A percentile compares a stretch with the other conserved stretches of the same genome.
Evolutionary conservation across 257 asterid genomes (phyloP).

Genomic region (Solanum sparsipilum): DNA sequence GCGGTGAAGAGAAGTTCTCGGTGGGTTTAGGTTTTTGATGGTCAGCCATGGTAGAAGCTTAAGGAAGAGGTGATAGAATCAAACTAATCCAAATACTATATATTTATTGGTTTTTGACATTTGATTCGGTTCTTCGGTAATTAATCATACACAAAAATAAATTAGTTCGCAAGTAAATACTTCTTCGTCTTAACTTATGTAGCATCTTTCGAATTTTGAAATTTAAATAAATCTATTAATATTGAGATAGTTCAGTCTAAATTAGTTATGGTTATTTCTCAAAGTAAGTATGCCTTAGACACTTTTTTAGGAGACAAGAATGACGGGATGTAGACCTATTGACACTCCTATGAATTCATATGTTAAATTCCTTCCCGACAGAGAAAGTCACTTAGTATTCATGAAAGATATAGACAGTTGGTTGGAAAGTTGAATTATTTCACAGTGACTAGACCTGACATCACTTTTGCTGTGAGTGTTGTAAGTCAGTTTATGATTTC

Average conservation of each 20-base stretch:
- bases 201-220: too few species aligned
- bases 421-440: too few species aligned
- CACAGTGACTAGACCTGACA: not conserved
- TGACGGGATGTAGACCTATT: not conserved
- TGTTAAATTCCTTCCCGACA: too few species aligned
- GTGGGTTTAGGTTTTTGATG: slow-evolving; percentile 25
- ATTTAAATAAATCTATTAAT: too few species aligned
- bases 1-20: slow-evolving; percentile 8
- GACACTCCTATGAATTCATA: too few species aligned
- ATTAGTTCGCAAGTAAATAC: too few species aligned
- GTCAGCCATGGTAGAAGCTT: slow-evolving; percentile 27
- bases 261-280: not conserved
- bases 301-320: not conserved
- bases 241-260: not conserved
- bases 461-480: fast-evolving
- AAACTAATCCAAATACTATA: not conserved
- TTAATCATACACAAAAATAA: too few species aligned
- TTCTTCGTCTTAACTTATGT: too few species aligned
- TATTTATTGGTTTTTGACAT: not conserved
- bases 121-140: too few species aligned
- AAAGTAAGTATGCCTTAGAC: too few species aligned
- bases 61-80: not conserved
- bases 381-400: too few species aligned
- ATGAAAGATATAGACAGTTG: too few species aligned
- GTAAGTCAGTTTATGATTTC: not conserved